These are phyloP conservation scores for Stramenopiles sp. DNA, from an alignment of 352 stramenopile species.

Conservation along the genomic window DNA sequence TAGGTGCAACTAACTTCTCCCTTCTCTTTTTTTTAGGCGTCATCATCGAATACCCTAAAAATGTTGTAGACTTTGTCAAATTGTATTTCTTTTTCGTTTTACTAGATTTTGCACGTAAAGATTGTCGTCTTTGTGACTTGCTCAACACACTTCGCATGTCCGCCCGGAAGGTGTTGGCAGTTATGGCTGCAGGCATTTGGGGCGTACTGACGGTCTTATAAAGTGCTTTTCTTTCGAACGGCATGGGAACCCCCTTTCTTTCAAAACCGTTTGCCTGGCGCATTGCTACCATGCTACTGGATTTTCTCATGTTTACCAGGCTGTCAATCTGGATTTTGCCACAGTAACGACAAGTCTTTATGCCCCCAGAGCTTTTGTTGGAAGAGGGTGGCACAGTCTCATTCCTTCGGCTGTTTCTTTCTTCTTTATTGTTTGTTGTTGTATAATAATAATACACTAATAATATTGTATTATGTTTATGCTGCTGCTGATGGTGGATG, in stretches of 20 bases:
- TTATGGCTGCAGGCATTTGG: background rate
- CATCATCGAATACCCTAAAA: background rate
- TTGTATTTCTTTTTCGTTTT: background rate
- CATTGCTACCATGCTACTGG: background rate
- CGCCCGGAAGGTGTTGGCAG: background rate
- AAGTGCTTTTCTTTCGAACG: background rate
- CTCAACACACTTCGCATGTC: background rate
- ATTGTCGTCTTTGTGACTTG: background rate
- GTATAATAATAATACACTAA: too few species aligned
- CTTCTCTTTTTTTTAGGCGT: background rate
- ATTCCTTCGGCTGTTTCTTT: too few species aligned
- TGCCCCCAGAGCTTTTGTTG: too few species aligned
- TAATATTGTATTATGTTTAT: too few species aligned
- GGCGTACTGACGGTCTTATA: background rate
- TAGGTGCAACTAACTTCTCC: background rate
- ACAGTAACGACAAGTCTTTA: too few species aligned
- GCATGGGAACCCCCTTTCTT: background rate
- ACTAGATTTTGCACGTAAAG: too few species aligned
- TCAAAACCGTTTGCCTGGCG: background rate
- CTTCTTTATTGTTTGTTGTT: too few species aligned
- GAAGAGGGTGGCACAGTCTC: too few species aligned
- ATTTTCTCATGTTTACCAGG: background rate
- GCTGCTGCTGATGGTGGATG: too few species aligned
- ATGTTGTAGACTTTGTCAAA: background rate
- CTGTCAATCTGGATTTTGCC: too few species aligned